These are phyloP conservation scores for Myrica gale DNA, from an alignment of 306 rosid genomes.

Conservation along the genomic window DNA sequence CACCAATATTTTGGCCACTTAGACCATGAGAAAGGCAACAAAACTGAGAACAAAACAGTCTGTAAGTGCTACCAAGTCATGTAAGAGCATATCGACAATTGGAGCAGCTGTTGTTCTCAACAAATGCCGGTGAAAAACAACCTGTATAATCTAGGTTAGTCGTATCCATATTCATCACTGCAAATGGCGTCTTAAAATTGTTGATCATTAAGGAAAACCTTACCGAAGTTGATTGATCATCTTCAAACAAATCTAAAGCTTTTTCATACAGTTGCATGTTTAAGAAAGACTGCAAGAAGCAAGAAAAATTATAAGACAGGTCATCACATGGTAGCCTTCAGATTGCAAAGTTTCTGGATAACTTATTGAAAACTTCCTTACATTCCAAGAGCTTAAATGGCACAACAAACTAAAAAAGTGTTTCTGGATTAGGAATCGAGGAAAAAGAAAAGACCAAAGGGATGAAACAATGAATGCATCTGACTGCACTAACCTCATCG, in stretches of 20 bases:
- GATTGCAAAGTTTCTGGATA: neutral
- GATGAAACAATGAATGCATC: constrained; percentile 8
- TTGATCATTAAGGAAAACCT: constrained; percentile 35
- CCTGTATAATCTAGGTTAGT: constrained; percentile 49
- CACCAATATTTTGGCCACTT: neutral
- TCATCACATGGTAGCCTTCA: neutral
- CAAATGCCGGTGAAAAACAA: constrained; percentile 93
- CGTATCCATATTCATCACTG: constrained; percentile 17
- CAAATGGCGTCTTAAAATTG: constrained; percentile 15
- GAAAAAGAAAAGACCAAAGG: constrained; percentile 6
- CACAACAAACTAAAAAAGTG: neutral
- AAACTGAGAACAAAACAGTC: constrained; percentile 9
- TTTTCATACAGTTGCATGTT: constrained; percentile 90
- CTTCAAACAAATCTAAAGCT: constrained; percentile 92
- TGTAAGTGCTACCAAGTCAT: constrained; percentile 54
- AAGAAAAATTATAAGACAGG: constrained; percentile 26
- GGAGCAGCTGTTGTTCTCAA: constrained; percentile 76
- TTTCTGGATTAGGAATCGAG: neutral
- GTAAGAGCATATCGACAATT: constrained; percentile 69
- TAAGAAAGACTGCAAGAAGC: constrained; percentile 78
- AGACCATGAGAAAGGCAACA: constrained; percentile 11
- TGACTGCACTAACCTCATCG: constrained; percentile 70
- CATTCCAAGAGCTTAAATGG: constrained; percentile 1
- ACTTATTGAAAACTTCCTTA: constrained; percentile 1
- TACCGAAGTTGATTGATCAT: constrained; percentile 88